Evolutionary conservation across 495 filamentous ascomycete species (phyloP), one percentile per base, ranked within the genome.

Genomic region (Tuber magnatum): DNA sequence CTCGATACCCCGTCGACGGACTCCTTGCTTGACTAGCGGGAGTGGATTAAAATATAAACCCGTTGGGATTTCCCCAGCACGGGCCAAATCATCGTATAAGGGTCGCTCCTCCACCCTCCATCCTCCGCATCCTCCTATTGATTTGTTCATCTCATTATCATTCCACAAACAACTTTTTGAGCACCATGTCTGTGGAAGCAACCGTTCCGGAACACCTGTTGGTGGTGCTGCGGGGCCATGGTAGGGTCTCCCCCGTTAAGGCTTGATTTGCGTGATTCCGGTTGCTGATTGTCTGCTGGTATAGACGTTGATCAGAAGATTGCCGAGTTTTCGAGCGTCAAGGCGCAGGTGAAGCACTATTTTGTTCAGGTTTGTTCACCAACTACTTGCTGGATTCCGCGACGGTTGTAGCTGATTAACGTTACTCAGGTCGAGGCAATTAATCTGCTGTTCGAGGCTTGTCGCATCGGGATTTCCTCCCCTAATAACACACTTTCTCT

Each of bases 261-360:
- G 18, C 68, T 38, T 35, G 41, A 35, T 4, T 71, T 71, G 39
- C 12, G 38, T 42, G 38, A 65, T 76, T 51, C 61, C 32, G 28
- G 28, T 70, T 70, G 61, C 42, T 14, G 24, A 28, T 12, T 3
- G 32, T 10, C 32, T 61, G 2, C 51, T 61, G 32, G 20, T 76
- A 28, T 35, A 82, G 81, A 83, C 77, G 76, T 77, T 69, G 81
- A 83, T 69, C 72, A 75, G 43, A 83, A 83, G 76, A 79, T 82
- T 76, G 71, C 78, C 20, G 81, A 82, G 71, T 80, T 83, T 74
- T 71, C 78, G 39, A 74, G 74, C 43, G 77, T 83, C 71, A 83
- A 83, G 75, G 78, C 76, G 40, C 78, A 79, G 68, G 76, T 83
- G 41, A 83, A 83, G 61, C 81, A 83, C 73, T 73, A 79, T n/a